These are phyloP conservation scores for Penicillium hordei DNA, from an alignment of 2,329 filamentous ascomycete species.

Conservation along the genomic window DNA sequence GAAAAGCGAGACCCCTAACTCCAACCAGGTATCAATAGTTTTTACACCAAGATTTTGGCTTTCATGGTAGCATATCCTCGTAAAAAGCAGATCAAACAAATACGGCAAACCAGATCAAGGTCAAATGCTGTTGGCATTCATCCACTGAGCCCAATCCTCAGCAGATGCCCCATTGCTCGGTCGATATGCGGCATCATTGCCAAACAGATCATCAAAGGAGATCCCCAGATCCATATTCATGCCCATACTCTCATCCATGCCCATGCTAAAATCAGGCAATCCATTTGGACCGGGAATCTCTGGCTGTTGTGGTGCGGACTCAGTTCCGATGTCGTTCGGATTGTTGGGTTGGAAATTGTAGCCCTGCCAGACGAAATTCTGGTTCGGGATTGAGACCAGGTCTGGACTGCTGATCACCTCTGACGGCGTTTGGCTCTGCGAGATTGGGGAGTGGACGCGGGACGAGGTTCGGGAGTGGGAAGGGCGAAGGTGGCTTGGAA, in stretches of 20 bases:
- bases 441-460: conserved; percentile 35
- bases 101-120: neutral
- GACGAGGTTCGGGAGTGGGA: conserved; percentile 27
- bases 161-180: conserved; percentile 27
- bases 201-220: conserved; percentile 44
- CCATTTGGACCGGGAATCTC: conserved; percentile 22
- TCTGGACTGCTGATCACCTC: conserved; percentile 42
- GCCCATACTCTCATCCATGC: conserved; percentile 30
- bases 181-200: conserved; percentile 32
- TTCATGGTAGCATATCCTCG: conserved; percentile 26
- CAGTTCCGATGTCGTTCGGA: conserved; percentile 13
- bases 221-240: conserved; percentile 38
- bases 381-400: conserved; percentile 43
- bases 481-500: conserved; percentile 33
- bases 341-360: conserved; percentile 37
- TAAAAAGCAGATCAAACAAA: conserved; percentile 12
- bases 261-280: conserved; percentile 28
- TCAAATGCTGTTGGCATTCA: conserved; percentile 34
- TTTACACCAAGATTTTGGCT: conserved; percentile 16
- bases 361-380: conserved; percentile 44
- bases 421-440: conserved; percentile 33
- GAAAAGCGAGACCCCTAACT: conserved; percentile 1
- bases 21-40: conserved; percentile 20
- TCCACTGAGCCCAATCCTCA: conserved; percentile 44
- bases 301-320: conserved; percentile 24